Evolutionary conservation across 2,329 filamentous ascomycete species (phyloP).

Genomic region (Xylaria sp.): DNA sequence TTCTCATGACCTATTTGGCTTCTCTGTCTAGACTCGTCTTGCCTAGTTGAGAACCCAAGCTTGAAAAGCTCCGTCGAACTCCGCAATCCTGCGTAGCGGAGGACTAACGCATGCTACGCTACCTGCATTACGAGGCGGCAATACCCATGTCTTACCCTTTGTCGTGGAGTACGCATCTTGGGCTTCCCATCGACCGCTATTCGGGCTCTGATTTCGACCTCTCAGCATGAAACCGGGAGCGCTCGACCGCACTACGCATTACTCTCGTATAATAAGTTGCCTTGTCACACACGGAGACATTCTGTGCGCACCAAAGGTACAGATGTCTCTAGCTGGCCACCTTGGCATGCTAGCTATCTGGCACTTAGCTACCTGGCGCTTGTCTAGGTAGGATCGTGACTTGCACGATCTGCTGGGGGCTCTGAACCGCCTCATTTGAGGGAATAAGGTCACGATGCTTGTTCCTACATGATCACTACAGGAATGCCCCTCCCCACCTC

Average conservation of each 20-base stretch:
- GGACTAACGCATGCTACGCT: constrained; percentile 9
- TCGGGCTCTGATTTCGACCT: constrained; percentile 27
- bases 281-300: not conserved
- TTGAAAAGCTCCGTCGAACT: constrained; percentile 7
- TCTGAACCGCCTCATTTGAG: not conserved
- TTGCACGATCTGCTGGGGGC: not conserved
- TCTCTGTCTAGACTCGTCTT: constrained; percentile 2
- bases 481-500: constrained; percentile 11
- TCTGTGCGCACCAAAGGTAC: not conserved
- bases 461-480: not conserved
- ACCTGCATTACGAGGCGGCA: constrained; percentile 22
- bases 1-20: not conserved
- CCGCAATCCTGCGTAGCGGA: constrained; percentile 17
- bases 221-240: not conserved
- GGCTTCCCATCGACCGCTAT: constrained; percentile 11
- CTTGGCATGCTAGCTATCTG: not conserved
- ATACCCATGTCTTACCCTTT: constrained; percentile 11
- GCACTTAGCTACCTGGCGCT: not conserved
- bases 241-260: not conserved
- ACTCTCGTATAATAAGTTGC: not conserved
- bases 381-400: not conserved
- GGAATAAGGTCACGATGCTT: not conserved
- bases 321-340: not conserved
- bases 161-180: constrained; percentile 4
- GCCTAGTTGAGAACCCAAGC: not conserved